These are phyloP conservation scores for Hypholoma fasciculare DNA, from an alignment of 768 basidiomycete genomes.

Conservation along the genomic window DNA sequence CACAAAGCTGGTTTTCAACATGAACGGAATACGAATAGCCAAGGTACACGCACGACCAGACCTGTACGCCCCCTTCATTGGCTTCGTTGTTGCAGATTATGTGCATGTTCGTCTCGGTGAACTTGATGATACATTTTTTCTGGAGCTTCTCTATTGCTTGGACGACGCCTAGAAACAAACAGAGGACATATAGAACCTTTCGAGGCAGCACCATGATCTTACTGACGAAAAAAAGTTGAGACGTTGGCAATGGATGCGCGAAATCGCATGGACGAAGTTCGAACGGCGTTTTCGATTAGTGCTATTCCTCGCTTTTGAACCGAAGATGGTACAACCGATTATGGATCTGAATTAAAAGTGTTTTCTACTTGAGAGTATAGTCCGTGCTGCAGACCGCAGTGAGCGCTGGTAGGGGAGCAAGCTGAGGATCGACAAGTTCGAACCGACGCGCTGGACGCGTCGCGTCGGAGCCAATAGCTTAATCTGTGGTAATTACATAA, in stretches of 20 bases:
- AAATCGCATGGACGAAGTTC: slow-evolving; percentile 28
- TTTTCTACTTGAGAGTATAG: background rate
- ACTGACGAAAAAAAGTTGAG: slow-evolving; percentile 34
- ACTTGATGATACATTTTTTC: slow-evolving; percentile 82
- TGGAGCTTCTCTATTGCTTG: slow-evolving; percentile 84
- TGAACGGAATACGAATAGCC: background rate
- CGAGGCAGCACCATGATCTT: slow-evolving; percentile 2
- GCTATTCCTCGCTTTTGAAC: background rate
- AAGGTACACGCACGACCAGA: slow-evolving; percentile 59
- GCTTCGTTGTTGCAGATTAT: slow-evolving; percentile 83
- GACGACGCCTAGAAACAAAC: slow-evolving; percentile 57
- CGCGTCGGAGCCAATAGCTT: background rate
- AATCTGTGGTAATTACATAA: background rate
- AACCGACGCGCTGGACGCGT: background rate
- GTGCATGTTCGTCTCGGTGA: slow-evolving; percentile 71
- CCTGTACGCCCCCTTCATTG: slow-evolving; percentile 83
- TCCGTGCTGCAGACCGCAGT: background rate
- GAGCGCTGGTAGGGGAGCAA: background rate
- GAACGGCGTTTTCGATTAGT: background rate
- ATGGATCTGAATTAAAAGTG: background rate
- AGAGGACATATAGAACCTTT: background rate
- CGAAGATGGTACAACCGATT: too few species aligned
- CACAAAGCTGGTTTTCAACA: background rate
- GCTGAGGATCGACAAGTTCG: background rate
- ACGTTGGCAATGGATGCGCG: slow-evolving; percentile 31